Conservation (phyloP, 2,329 filamentous ascomycete genomes). For the Alternaria brassicae region DNA sequence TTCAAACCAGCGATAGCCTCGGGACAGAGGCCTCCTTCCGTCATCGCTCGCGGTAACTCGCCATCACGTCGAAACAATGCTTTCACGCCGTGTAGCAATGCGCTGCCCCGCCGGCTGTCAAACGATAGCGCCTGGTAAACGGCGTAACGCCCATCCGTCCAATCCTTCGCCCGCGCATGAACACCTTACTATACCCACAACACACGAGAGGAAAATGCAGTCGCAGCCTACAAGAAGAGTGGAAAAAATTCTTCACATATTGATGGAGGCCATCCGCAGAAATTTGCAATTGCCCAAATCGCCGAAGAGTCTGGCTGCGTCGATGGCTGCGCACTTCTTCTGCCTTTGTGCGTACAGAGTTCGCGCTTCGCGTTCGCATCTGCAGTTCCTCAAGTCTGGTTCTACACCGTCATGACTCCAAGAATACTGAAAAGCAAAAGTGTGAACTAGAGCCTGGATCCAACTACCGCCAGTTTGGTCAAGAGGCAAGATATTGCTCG, state of each 20-base stretch:
- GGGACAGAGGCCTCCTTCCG: slow-evolving; percentile 3
- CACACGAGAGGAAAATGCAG: not conserved
- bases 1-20: slow-evolving; percentile 12
- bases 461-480: not conserved
- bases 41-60: slow-evolving; percentile 7
- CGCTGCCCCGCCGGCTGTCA: slow-evolving; percentile 12
- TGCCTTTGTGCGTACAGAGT: not conserved
- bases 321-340: not conserved
- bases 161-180: slow-evolving; percentile 9
- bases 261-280: not conserved
- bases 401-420: not conserved
- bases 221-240: not conserved
- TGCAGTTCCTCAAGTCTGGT: not conserved
- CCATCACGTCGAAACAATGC: slow-evolving; percentile 14
- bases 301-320: not conserved
- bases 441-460: slow-evolving; percentile 1
- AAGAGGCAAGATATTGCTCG: not conserved
- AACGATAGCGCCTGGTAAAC: slow-evolving; percentile 11
- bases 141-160: slow-evolving; percentile 2
- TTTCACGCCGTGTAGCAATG: slow-evolving; percentile 4
- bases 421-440: not conserved
- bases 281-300: not conserved
- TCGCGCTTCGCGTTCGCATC: not conserved
- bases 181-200: slow-evolving; percentile 3
- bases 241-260: not conserved